phyloP scores from a whole-genome alignment of 495 filamentous ascomycete genomes.

The Penicillium simplicissimum region DNA sequence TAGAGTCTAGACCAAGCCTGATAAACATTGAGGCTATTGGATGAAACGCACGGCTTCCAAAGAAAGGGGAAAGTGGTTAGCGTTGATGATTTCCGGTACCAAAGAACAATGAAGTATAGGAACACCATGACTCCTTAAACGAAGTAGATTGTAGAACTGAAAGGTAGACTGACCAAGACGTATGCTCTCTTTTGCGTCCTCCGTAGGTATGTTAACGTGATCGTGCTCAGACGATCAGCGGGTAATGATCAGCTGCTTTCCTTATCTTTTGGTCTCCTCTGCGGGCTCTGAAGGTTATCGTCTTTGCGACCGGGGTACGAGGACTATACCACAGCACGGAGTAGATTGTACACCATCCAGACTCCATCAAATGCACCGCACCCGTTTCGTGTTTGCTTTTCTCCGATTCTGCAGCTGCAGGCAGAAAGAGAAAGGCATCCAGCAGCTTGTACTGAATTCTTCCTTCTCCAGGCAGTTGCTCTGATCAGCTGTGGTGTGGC shows the following conservation, averaged over 20 bases:
- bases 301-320: not conserved
- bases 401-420: slow-evolving; percentile 1
- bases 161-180: not conserved
- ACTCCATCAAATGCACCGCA: not conserved
- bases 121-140: not conserved
- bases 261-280: slow-evolving; percentile 2
- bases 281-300: not conserved
- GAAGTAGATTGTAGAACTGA: not conserved
- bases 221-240: not conserved
- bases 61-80: not conserved
- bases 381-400: not conserved
- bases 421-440: not conserved
- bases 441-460: not conserved
- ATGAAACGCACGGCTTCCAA: not conserved
- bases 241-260: slow-evolving; percentile 1
- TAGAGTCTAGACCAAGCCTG: not conserved
- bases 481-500: slow-evolving; percentile 22
- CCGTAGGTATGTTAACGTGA: not conserved
- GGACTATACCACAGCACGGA: not conserved
- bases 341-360: not conserved
- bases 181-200: not conserved
- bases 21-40: not conserved
- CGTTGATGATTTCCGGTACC: not conserved
- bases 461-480: not conserved
- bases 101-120: not conserved